Percentiles rank a stretch among this genome's conserved stretches.
Evolutionary conservation across 1,284 basidiomycete genomes (phyloP).

Genomic region (Thecaphora thlaspeos): DNA sequence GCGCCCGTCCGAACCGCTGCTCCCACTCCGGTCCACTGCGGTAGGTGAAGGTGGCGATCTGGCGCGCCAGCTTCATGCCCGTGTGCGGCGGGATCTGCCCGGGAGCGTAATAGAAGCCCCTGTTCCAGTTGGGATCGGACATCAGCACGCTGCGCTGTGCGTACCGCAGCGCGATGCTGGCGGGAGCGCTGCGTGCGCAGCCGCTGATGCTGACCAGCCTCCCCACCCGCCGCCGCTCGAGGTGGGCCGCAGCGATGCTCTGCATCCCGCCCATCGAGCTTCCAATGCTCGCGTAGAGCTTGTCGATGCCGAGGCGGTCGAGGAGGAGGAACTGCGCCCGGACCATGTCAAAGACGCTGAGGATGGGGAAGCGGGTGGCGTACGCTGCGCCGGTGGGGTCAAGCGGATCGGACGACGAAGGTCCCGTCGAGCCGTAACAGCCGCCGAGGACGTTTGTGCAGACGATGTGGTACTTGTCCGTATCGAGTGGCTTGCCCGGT

Average conservation of each 20-base stretch:
- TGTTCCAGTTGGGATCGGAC: conserved; percentile 99
- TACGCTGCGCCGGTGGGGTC: conserved; percentile 64
- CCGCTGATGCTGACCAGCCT: conserved; percentile 91
- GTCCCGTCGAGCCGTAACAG: conserved; percentile 95
- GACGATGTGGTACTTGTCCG: conserved; percentile 85
- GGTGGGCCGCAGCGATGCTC: conserved; percentile 88
- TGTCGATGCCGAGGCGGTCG: conserved; percentile 79
- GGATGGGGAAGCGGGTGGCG: conserved; percentile 84
- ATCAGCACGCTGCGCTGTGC: conserved; percentile 93
- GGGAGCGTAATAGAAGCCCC: conserved; percentile 90
- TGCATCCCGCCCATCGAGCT: conserved; percentile 98
- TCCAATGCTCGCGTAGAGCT: conserved; percentile 87
- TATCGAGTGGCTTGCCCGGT: conserved; percentile 83
- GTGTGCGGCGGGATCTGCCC: conserved; percentile 83
- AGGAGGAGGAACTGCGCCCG: conserved; percentile 84
- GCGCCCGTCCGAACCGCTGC: conserved; percentile 82
- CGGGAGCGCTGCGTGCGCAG: conserved; percentile 83
- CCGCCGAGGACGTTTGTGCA: conserved; percentile 97
- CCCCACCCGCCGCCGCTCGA: conserved; percentile 83
- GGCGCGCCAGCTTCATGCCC: conserved; percentile 96
- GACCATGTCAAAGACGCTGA: conserved; percentile 94
- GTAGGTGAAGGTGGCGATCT: conserved; percentile 99
- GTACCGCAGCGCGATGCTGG: conserved; percentile 90
- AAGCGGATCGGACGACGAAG: conserved; percentile 73
- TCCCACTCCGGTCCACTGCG: conserved; percentile 99